Evolutionary conservation across 306 rosid species (phyloP).

Genomic region (Casuarina glauca): DNA sequence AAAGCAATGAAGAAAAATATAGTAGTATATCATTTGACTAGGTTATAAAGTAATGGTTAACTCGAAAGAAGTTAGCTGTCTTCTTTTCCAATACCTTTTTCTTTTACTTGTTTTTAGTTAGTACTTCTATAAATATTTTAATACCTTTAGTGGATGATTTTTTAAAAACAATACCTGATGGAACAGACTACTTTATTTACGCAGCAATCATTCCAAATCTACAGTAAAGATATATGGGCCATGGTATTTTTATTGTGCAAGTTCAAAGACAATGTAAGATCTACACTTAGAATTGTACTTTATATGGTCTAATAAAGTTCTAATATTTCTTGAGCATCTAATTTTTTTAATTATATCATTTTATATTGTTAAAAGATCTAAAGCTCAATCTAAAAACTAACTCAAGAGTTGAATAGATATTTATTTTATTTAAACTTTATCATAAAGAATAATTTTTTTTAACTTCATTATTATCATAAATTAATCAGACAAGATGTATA

Average conservation of each 20-base stretch:
- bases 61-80: constrained; percentile 37
- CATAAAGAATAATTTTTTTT: too few relatives aligned
- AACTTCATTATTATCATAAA: too few relatives aligned
- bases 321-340: too few relatives aligned
- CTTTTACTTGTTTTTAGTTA: neutral
- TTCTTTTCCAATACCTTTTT: constrained; percentile 25
- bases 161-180: neutral
- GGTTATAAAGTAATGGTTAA: constrained; percentile 8
- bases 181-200: neutral
- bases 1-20: constrained; percentile 22
- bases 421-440: too few relatives aligned
- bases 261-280: too few relatives aligned
- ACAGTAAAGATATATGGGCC: neutral
- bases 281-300: too few relatives aligned
- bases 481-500: too few relatives aligned
- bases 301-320: too few relatives aligned
- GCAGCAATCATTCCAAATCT: neutral
- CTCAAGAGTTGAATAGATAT: too few relatives aligned
- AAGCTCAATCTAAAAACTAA: too few relatives aligned
- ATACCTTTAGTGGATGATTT: neutral
- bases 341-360: too few relatives aligned
- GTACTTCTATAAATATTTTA: constrained; percentile 1
- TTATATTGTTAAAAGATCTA: too few relatives aligned
- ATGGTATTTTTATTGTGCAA: neutral
- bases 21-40: constrained; percentile 20